Evolutionary conservation across 2,329 filamentous ascomycete species (phyloP).

Genomic region (Ceratocystis colombiana): DNA sequence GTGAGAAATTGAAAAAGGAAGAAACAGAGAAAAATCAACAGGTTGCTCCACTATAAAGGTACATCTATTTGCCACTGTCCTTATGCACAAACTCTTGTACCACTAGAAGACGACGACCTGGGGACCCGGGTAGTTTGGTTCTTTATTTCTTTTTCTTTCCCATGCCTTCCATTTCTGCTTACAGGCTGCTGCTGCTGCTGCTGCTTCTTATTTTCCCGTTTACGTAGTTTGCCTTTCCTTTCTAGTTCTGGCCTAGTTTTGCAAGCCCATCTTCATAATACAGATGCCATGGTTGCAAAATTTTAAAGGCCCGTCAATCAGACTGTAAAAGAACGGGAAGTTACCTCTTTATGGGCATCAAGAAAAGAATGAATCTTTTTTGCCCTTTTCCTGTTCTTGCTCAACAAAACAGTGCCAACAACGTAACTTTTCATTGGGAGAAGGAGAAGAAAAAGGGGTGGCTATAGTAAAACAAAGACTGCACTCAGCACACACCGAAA

Average conservation of each 20-base stretch:
- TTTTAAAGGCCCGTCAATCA: not conserved
- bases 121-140: not conserved
- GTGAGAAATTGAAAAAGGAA: not conserved
- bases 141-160: not conserved
- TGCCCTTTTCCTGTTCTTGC: not conserved
- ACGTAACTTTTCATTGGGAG: not conserved
- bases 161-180: slow-evolving; percentile 4
- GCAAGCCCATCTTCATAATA: not conserved
- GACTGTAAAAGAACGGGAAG: not conserved
- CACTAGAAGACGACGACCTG: not conserved
- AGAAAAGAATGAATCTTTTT: not conserved
- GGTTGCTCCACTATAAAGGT: not conserved
- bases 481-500: not conserved
- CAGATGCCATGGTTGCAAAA: not conserved
- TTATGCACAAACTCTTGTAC: slow-evolving; percentile 3
- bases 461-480: not conserved
- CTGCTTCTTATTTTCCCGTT: not conserved
- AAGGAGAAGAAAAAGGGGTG: not conserved
- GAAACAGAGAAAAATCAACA: not conserved
- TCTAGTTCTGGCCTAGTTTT: not conserved
- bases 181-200: not conserved
- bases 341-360: not conserved
- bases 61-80: not conserved
- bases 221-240: not conserved
- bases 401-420: not conserved